These are phyloP conservation scores for Chlorophyllum brunneum DNA, from an alignment of 768 basidiomycete genomes.

Conservation along the genomic window DNA sequence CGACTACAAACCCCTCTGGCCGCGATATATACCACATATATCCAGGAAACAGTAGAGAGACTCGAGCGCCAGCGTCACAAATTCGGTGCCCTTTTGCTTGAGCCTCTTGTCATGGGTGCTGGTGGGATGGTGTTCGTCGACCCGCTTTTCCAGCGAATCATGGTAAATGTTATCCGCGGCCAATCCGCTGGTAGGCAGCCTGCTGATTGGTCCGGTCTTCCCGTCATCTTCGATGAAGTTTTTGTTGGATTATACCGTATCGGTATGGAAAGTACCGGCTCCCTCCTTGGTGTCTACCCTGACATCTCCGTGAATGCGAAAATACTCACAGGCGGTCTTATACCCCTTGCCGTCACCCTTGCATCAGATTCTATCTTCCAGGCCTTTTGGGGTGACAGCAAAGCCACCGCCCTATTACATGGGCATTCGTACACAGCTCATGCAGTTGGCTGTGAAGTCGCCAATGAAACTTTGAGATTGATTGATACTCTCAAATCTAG, in stretches of 20 bases:
- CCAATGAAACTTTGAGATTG: conserved; percentile 70
- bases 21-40: conserved; percentile 53
- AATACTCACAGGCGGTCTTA: conserved; percentile 86
- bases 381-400: conserved; percentile 70
- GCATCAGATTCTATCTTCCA: conserved; percentile 77
- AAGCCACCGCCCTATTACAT: conserved; percentile 85
- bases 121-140: conserved; percentile 98
- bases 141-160: conserved; percentile 87
- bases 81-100: conserved; percentile 78
- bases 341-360: conserved; percentile 84
- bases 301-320: conserved; percentile 94
- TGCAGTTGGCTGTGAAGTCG: conserved; percentile 89
- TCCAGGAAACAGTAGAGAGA: conserved; percentile 46
- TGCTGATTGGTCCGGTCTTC: conserved; percentile 61
- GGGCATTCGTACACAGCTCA: conserved; percentile 97
- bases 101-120: conserved; percentile 91
- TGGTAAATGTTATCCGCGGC: conserved; percentile 77
- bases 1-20: conserved; percentile 65
- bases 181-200: conserved; percentile 25
- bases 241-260: conserved; percentile 91
- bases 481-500: conserved; percentile 48
- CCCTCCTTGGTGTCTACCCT: conserved; percentile 69
- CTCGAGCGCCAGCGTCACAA: conserved; percentile 37
- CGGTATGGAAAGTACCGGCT: conserved; percentile 60
- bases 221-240: conserved; percentile 95